phyloP scores from a whole-genome alignment of 441 rosid genomes.

The Eruca vesicaria region DNA sequence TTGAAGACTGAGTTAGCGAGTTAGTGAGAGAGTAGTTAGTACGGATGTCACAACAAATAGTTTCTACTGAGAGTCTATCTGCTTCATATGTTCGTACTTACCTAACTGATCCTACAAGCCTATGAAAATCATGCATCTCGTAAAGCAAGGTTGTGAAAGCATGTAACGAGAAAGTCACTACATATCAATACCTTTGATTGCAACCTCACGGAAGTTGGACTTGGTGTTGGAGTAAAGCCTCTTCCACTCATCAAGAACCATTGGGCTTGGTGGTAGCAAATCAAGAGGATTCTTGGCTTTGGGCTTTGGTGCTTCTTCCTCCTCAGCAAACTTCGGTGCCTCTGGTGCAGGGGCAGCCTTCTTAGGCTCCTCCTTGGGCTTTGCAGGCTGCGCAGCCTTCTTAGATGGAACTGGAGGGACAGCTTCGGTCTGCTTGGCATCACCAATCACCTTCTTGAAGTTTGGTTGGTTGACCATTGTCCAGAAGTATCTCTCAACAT shows the following conservation, averaged over 20 bases:
- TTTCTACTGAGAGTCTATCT: no score
- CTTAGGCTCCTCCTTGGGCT: not conserved
- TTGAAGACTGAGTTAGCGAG: no score
- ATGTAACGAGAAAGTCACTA: not conserved
- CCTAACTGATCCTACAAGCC: no score
- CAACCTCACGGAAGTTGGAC: not conserved
- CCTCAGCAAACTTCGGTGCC: not conserved
- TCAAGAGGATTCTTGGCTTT: not conserved
- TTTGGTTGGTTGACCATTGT: not conserved
- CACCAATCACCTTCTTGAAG: not conserved
- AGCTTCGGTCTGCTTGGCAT: not conserved
- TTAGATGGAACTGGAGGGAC: not conserved
- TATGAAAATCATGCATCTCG: not conserved
- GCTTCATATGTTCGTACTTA: no score
- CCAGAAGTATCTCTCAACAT: not conserved
- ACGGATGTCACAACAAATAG: no score
- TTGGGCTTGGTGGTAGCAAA: not conserved
- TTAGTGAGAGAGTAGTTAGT: no score
- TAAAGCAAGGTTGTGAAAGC: not conserved
- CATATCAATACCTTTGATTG: not conserved
- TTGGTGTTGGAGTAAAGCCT: not conserved
- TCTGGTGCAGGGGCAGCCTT: not conserved
- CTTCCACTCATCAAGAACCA: not conserved
- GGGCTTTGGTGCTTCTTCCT: not conserved
- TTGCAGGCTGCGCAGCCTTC: not conserved